Percentiles rank a stretch among this genome's conserved stretches.
phyloP scores from a whole-genome alignment of 2,329 filamentous ascomycete genomes.

The Aspergillus ochraceoroseus region DNA sequence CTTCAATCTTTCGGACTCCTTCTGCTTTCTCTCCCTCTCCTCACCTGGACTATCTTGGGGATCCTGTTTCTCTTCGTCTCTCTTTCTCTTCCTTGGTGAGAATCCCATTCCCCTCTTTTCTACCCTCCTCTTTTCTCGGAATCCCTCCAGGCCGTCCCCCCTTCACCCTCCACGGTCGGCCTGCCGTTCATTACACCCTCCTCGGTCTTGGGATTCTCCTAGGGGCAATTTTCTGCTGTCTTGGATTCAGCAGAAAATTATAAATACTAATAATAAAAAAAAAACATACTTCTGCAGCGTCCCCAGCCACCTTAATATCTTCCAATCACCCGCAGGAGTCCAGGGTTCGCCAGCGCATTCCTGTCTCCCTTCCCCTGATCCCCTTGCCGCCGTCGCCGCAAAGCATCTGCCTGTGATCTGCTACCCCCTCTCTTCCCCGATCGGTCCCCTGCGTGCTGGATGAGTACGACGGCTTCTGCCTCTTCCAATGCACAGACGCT shows the following conservation, averaged over 20 bases:
- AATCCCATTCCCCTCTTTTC: background rate
- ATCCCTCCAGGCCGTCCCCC: slow-evolving; percentile 5
- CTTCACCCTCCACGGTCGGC: slow-evolving; percentile 7
- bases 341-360: slow-evolving; percentile 16
- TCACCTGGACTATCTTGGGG: background rate
- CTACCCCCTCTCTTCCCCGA: slow-evolving; percentile 12
- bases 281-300: slow-evolving; percentile 1
- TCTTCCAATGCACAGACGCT: slow-evolving; percentile 46
- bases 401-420: slow-evolving; percentile 10
- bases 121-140: background rate
- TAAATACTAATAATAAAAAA: too few species aligned
- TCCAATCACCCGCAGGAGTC: slow-evolving; percentile 7
- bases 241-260: slow-evolving; percentile 6
- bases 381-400: slow-evolving; percentile 14
- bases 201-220: slow-evolving; percentile 9
- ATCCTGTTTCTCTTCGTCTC: background rate
- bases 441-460: slow-evolving; percentile 30
- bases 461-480: slow-evolving; percentile 33
- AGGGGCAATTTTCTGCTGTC: slow-evolving; percentile 6
- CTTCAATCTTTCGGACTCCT: background rate
- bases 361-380: slow-evolving; percentile 15
- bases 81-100: background rate
- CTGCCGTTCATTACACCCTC: slow-evolving; percentile 17
- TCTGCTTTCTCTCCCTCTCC: background rate
- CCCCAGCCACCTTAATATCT: slow-evolving; percentile 7